These are phyloP conservation scores for Ogataea siamensis DNA, from an alignment of 805 yeast species.

Conservation along the genomic window DNA sequence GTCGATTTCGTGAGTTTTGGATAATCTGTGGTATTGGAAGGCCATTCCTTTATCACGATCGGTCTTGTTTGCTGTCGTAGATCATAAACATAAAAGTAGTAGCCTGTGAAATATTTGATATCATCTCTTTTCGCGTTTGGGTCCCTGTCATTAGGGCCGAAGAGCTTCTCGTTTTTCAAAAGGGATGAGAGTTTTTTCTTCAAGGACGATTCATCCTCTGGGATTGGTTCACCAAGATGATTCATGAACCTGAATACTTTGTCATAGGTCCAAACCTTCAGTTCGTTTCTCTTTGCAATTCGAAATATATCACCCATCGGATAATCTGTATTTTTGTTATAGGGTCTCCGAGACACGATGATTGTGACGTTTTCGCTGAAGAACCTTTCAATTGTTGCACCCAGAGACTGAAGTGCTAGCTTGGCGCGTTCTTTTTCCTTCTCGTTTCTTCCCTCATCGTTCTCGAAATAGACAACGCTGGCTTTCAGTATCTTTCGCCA, in stretches of 20 bases:
- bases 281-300: conserved; percentile 55
- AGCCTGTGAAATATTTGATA: conserved; percentile 72
- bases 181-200: conserved; percentile 50
- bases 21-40: conserved; percentile 39
- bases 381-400: conserved; percentile 57
- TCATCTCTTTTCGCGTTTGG: conserved; percentile 84
- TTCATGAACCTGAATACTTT: conserved; percentile 78
- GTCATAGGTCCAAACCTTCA: conserved; percentile 86
- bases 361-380: conserved; percentile 68
- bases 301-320: conserved; percentile 61
- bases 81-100: conserved; percentile 79
- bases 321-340: conserved; percentile 41
- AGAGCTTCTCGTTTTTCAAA: conserved; percentile 77
- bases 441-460: conserved; percentile 35
- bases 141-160: conserved; percentile 87
- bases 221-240: conserved; percentile 49
- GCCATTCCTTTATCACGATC: conserved; percentile 80
- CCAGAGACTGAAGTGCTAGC: conserved; percentile 40
- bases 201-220: conserved; percentile 24
- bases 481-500: conserved; percentile 60
- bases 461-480: conserved; percentile 57
- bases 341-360: conserved; percentile 66
- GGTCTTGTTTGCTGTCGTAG: conserved; percentile 76
- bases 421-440: conserved; percentile 37
- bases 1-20: conserved; percentile 63